Conservation (phyloP, 2,329 filamentous ascomycete species). For the Fusarium nodosum region DNA sequence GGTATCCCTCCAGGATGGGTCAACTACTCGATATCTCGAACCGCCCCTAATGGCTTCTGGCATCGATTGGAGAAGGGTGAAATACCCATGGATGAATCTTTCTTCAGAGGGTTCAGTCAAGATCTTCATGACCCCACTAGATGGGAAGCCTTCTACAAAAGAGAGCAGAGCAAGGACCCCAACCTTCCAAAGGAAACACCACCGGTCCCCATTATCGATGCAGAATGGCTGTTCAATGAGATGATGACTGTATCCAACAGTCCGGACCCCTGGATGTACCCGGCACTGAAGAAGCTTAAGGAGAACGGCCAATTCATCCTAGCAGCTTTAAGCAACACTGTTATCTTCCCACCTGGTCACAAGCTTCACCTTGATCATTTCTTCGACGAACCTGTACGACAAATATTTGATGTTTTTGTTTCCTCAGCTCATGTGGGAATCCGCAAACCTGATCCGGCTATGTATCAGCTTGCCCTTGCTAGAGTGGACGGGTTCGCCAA, state of each 20-base stretch:
- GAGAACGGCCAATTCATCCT: constrained; percentile 76
- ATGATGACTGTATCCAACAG: constrained; percentile 84
- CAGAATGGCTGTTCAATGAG: constrained; percentile 83
- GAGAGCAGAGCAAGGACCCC: constrained; percentile 59
- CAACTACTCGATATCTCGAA: constrained; percentile 87
- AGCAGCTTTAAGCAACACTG: constrained; percentile 89
- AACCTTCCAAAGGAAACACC: constrained; percentile 62
- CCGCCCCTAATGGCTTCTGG: constrained; percentile 85
- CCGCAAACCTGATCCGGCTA: constrained; percentile 85
- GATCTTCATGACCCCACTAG: constrained; percentile 77
- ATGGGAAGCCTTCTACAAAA: constrained; percentile 76
- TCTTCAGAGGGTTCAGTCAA: constrained; percentile 80
- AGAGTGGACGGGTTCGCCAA: constrained; percentile 74
- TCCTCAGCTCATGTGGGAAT: constrained; percentile 88
- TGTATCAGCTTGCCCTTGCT: constrained; percentile 81
- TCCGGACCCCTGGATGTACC: constrained; percentile 90
- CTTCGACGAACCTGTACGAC: constrained; percentile 69
- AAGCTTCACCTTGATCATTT: constrained; percentile 69
- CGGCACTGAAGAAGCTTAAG: constrained; percentile 79
- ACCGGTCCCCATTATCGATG: constrained; percentile 79
- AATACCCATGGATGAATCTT: constrained; percentile 78
- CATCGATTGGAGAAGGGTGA: constrained; percentile 88
- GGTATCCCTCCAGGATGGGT: constrained; percentile 89
- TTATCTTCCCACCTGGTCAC: constrained; percentile 84
- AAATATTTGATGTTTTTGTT: constrained; percentile 87